Base-by-base conservation (phyloP, 2,329 filamentous ascomycete species). In the Diplocarpon mali region DNA sequence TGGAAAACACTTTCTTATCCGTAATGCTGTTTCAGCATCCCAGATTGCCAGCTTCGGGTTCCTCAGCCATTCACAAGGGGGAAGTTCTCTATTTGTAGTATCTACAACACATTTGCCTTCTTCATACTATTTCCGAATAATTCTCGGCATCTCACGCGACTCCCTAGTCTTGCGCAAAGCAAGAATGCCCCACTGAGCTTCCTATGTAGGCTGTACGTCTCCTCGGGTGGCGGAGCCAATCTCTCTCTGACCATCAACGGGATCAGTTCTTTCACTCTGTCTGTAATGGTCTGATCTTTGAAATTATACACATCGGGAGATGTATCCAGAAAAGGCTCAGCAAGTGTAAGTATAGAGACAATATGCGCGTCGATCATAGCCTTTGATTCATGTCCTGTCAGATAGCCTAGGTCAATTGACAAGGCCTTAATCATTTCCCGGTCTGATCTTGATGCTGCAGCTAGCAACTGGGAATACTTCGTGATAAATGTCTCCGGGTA, bases 181-280 rank as follows among this genome's bases (percentile, higher is more conserved):
- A 98, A 65, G 62, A 98, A 98, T 0, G 92, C 93, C 0, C 92
- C 92, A 62, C 88, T 95, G 44, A 98, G 68, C 68, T 98, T 98
- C 49, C 92, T 77, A 65, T 98, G 92, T 58, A 98, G 66, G 62
- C 83, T 90, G 61, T 98, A 98, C 42, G 92, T 98, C 71, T 98
- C 92, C 67, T 98, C 93, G 0, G 92, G 92, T 17, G 93, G 92
- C 17, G 92, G 90, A 13, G 86, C 79, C 15, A 98, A 67, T 30
- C 92, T 70, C 69, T 98, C 92, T 45, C 78, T 76, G 38, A 98
- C 72, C 92, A 98, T 98, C 42, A 94, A 69, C 13, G 92, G 92
- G 54, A 98, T 96, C 42, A 94, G 72, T 3, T 71, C 75, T 58
- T 89, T 80, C 46, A 98, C 90, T 36, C 93, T 75, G 60, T 96